Evolutionary conservation across 257 asterid genomes (phyloP).

Genomic region (Scutellaria barbata): DNA sequence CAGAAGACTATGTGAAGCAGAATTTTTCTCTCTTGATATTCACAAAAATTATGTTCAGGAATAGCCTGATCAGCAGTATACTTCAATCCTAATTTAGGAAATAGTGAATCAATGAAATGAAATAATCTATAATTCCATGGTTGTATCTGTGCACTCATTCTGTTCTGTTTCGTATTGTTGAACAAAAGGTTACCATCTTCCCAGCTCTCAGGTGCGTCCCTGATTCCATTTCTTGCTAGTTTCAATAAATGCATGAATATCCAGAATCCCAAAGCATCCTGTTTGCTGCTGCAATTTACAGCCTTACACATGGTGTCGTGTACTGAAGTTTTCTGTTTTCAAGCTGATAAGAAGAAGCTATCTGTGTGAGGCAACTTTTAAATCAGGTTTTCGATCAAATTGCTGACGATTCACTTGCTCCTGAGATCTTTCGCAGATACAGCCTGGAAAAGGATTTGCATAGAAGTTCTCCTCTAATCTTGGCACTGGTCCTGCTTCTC

Average conservation of each 20-base stretch:
- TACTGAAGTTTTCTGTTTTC: not conserved
- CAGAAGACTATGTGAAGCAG: not conserved
- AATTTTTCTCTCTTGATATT: slow-evolving; percentile 4
- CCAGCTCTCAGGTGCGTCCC: slow-evolving; percentile 25
- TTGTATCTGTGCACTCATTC: slow-evolving; percentile 12
- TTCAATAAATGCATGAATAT: not conserved
- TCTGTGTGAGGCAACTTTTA: slow-evolving; percentile 26
- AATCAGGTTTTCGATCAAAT: slow-evolving; percentile 34
- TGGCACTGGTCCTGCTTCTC: slow-evolving; percentile 50
- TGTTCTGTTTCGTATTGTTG: not conserved
- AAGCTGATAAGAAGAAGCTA: slow-evolving; percentile 17
- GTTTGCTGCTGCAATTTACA: slow-evolving; percentile 5
- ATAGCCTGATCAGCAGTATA: slow-evolving; percentile 22
- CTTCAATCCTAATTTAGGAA: not conserved
- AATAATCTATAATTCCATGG: slow-evolving; percentile 28
- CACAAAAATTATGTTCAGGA: slow-evolving; percentile 29
- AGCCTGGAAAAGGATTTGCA: slow-evolving; percentile 73
- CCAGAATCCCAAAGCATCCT: slow-evolving; percentile 23
- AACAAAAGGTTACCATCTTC: slow-evolving; percentile 23
- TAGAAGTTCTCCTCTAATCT: slow-evolving; percentile 66
- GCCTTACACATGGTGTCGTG: not conserved
- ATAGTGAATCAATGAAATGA: slow-evolving; percentile 21
- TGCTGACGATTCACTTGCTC: slow-evolving; percentile 22
- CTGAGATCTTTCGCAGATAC: slow-evolving; percentile 52
- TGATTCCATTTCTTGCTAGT: not conserved